phyloP scores from a whole-genome alignment of 2,329 filamentous ascomycete genomes.

The Thelonectria rubi region DNA sequence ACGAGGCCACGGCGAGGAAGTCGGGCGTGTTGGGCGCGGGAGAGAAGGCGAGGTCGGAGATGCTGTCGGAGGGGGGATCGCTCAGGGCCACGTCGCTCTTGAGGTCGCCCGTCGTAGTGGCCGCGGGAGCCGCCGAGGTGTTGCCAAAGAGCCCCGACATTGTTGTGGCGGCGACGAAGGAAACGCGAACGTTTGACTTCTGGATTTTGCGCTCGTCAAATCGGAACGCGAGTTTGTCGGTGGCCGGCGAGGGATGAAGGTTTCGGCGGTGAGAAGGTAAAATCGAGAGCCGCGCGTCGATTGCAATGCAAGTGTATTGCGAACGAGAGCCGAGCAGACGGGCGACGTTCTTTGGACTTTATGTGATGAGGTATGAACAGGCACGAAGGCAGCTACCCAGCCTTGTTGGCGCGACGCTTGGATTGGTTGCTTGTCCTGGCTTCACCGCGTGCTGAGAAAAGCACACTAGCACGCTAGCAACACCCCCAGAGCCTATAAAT shows the following conservation, averaged over 20 bases:
- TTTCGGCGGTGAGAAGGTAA: neutral
- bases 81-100: slow-evolving; percentile 85
- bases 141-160: slow-evolving; percentile 72
- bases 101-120: slow-evolving; percentile 87
- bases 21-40: slow-evolving; percentile 67
- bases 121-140: slow-evolving; percentile 60
- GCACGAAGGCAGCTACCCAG: slow-evolving; percentile 44
- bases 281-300: neutral
- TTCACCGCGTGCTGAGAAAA: slow-evolving; percentile 30
- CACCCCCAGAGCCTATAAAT: slow-evolving; percentile 20
- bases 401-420: slow-evolving; percentile 39
- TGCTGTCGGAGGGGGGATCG: slow-evolving; percentile 85
- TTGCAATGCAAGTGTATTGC: neutral
- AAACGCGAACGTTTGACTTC: slow-evolving; percentile 12
- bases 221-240: neutral
- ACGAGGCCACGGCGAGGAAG: slow-evolving; percentile 88
- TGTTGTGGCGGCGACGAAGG: slow-evolving; percentile 20
- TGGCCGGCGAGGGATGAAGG: neutral
- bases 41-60: slow-evolving; percentile 88
- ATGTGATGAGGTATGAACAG: slow-evolving; percentile 36
- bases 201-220: slow-evolving; percentile 2
- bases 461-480: slow-evolving; percentile 28
- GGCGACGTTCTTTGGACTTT: slow-evolving; percentile 33
- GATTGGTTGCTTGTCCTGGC: slow-evolving; percentile 35
- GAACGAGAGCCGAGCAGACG: neutral